Conservation (phyloP, 768 basidiomycete species). For the Russula sp. region DNA sequence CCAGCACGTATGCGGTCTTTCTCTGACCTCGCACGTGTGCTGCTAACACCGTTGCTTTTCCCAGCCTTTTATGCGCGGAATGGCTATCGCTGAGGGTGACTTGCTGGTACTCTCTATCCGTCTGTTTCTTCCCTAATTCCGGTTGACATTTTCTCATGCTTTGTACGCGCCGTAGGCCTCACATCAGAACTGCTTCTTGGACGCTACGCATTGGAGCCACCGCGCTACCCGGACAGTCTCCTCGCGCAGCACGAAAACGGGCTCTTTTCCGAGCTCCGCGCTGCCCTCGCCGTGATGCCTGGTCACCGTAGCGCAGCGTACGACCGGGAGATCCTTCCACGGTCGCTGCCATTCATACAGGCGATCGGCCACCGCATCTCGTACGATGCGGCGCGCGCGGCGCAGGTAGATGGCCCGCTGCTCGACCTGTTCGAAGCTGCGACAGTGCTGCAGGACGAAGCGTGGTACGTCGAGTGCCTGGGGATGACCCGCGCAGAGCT, state of each 20-base stretch:
- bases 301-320: constrained; percentile 46
- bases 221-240: constrained; percentile 40
- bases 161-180: constrained; percentile 35
- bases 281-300: constrained; percentile 7
- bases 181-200: constrained; percentile 53
- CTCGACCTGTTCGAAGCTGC: constrained; percentile 52
- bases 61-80: constrained; percentile 26
- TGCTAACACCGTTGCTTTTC: background rate
- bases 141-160: constrained; percentile 15
- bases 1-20: constrained; percentile 39
- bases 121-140: constrained; percentile 34
- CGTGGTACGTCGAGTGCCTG: constrained; percentile 54
- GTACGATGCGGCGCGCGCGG: constrained; percentile 47
- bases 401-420: constrained; percentile 41
- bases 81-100: constrained; percentile 46
- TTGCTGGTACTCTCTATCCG: constrained; percentile 42
- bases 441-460: constrained; percentile 47
- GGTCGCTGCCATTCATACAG: constrained; percentile 46
- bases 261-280: constrained; percentile 30
- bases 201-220: constrained; percentile 47
- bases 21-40: constrained; percentile 42
- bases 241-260: constrained; percentile 45
- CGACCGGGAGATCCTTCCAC: constrained; percentile 50
- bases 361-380: constrained; percentile 61
- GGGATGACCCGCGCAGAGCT: constrained; percentile 45